Evolutionary conservation across 176 grass and related monocot species (phyloP), one percentile per base, ranked within the genome.

Genomic region (Paspalum vaginatum): DNA sequence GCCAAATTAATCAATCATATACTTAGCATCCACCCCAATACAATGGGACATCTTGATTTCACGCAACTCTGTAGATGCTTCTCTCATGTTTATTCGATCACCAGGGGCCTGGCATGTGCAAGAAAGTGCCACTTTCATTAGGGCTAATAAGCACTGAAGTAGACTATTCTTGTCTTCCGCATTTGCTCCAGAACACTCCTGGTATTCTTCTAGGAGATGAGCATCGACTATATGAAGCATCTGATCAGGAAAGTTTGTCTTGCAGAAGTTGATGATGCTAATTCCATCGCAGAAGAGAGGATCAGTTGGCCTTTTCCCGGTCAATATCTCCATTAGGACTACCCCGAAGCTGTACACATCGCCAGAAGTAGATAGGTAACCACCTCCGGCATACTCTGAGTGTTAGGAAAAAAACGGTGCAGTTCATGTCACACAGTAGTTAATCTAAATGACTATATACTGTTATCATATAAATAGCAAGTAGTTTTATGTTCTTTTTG

Each of bases 321-420:
- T 69, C 7, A 84, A 11, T 9, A 77, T 77, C 63, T 77, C 82
- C 27, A 69, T 11, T 5, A 85, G 20, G 4, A 85, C 20, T 7
- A 78, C 38, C 6, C 74, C 82, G 0, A 78, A 84, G 18, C 63
- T 77, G 43, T 84, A 84, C 63, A 61, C 74, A 0, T 78, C 82
- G 42, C 82, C 74, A n/a, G 9, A 78, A 1, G 44, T 70, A 15
- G 74, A 85, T 11, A 61, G 18, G 37, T 26, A 4, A 22, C 8
- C 7, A 1, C 74, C 65, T 61, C 32, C 74, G 0, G 74, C 74
- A 2, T 78, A 78, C 54, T 85, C 74, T 78, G 32, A 20, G 78
- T 2, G 18, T 1, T 18, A 26, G 9, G 9, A 11, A 15, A 39
- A 17, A 63, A 32, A 63, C 22, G 7, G 18, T n/a, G 18, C 52